Evolutionary conservation across 2,329 filamentous ascomycete genomes (phyloP), one percentile per base, ranked within the genome.

Genomic region (Trichothecium roseum): DNA sequence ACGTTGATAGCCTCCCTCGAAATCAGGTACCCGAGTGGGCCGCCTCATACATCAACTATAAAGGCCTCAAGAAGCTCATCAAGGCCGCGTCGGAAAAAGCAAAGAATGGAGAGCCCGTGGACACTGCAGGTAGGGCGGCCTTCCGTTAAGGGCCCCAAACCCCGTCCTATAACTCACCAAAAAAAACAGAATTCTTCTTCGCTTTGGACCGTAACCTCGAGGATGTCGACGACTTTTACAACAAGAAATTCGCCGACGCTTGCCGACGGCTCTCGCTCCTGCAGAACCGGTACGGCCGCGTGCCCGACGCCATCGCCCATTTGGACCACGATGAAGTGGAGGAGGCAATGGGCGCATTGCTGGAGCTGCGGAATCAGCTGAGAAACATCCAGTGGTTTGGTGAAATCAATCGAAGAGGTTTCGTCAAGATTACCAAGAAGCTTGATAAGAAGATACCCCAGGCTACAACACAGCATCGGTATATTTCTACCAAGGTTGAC

Each of bases 351-450:
- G 86, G 83, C 26, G 87, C 88, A 26, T 66, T 98, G 34, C 72
- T 96, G 22, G 91, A 98, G 59, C 69, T 96, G 40, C 77, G 91
- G 38, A 81, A 80, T 35, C 84, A 93, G 53, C 63, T 96, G 45
- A 75, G 91, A 40, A 96, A 96, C 51, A 67, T 98, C 35, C 84
- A 94, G 57, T 96, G 88, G 88, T 98, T 96, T 55, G 89, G 88
- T 34, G 89, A 96, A 61, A 89, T 96, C 51, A 98, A 98, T 57
- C 77, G 88, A 35, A 74, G 85, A 44, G 91, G 91, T 2, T 98
- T 98, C 52, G 77, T 93, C 56, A 98, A 98, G 64, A 98, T 98
- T 57, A 94, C 91, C 35, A 98, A 98, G 67, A 98, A 98, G 62
- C 67, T 95, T 31, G 91, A 98, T 62, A 98, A 98, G 64, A 95